phyloP scores from a whole-genome alignment of 139 green algal species.

The Microglena sp. region DNA sequence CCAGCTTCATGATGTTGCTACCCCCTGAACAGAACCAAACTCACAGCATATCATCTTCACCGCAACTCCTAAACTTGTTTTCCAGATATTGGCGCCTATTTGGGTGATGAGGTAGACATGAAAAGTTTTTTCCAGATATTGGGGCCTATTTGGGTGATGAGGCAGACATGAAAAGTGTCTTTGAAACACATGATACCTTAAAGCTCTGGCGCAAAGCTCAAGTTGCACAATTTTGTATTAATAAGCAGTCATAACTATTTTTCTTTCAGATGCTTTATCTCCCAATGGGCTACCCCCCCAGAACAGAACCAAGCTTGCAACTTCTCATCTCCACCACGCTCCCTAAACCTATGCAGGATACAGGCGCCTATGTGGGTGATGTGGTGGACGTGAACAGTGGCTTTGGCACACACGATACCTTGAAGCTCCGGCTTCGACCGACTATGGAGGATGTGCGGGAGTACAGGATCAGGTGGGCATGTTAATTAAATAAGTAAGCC shows the following conservation, averaged over 20 bases:
- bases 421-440: conserved; percentile 21
- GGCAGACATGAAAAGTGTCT: conserved; percentile 27
- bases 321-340: background rate
- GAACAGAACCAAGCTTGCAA: too few relatives aligned
- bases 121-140: too few relatives aligned
- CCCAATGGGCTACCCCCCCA: too few relatives aligned
- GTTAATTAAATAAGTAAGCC: too few relatives aligned
- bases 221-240: background rate
- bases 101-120: conserved; percentile 29
- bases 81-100: too few relatives aligned
- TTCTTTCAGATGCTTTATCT: too few relatives aligned
- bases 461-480: conserved; percentile 16
- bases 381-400: conserved; percentile 32
- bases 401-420: conserved; percentile 29
- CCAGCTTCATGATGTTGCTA: too few relatives aligned
- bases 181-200: conserved; percentile 18
- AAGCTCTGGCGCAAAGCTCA: background rate
- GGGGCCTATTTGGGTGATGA: conserved; percentile 17
- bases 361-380: conserved; percentile 12
- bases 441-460: conserved; percentile 16
- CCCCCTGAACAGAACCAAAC: too few relatives aligned
- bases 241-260: background rate
- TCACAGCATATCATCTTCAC: too few relatives aligned
- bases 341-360: background rate
- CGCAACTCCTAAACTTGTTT: too few relatives aligned